phyloP scores from a whole-genome alignment of 495 filamentous ascomycete genomes.

The Schizothecium vesticola region DNA sequence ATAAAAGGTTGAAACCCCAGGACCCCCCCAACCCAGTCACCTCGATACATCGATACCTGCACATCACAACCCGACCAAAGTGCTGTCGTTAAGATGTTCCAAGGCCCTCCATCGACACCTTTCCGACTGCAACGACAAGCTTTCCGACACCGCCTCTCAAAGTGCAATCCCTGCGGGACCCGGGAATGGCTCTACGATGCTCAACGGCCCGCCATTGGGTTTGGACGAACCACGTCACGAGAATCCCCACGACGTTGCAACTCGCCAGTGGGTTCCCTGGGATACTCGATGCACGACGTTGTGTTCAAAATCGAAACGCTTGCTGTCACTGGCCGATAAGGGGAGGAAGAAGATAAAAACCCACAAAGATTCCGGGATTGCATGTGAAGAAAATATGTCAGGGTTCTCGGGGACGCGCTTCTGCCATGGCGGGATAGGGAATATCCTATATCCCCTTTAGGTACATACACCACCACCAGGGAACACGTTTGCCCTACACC shows the following conservation, averaged over 20 bases:
- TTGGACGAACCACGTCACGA: background rate
- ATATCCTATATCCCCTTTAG: background rate
- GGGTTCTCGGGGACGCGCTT: background rate
- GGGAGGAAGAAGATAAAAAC: background rate
- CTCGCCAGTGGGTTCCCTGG: background rate
- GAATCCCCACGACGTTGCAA: background rate
- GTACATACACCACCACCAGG: background rate
- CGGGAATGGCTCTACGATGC: background rate
- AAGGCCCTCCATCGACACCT: background rate
- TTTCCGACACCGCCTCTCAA: background rate
- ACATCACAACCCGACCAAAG: background rate
- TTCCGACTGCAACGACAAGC: background rate
- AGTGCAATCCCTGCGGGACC: background rate
- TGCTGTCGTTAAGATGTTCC: background rate
- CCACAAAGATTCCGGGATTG: constrained; percentile 2
- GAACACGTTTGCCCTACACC: background rate
- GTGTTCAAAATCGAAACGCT: background rate
- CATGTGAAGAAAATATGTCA: constrained; percentile 13
- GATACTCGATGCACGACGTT: background rate
- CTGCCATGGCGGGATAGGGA: background rate
- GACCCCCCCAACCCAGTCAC: background rate
- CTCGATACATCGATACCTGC: background rate
- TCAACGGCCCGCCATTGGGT: background rate
- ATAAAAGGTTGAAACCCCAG: background rate
- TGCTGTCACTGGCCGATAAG: constrained; percentile 8